Base-by-base conservation (phyloP, 805 yeast species). In the Metschnikowia picachoensis region DNA sequence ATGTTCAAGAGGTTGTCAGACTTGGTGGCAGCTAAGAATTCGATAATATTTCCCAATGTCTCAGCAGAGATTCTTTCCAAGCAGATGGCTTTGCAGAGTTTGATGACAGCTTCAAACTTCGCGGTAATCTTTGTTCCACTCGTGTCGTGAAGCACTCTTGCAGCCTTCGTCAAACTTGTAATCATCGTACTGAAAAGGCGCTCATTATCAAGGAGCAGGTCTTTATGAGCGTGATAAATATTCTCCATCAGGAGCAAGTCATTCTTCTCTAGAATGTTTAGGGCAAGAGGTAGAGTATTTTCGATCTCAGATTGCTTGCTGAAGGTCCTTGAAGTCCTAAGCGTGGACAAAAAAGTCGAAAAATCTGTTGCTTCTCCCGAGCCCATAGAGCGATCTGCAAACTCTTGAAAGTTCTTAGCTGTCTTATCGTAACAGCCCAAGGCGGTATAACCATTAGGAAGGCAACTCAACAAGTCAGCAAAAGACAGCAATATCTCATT, bases 1-100 rank as follows among this genome's bases (percentile, higher is more conserved):
- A 66, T 45, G 39, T 59, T 59, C 46, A 69, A 56, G 5, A 56
- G 37, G 5, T 58, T 60, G 9, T 41, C 52, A 8, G 65, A 59
- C 16, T 60, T 51, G 13, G 49, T 51, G 1, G 47, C 35, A 0
- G 69, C 52, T 43, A 70, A 58, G 13, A 68, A 55, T 27, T 57
- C 46, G 30, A 70, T 57, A 2, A 69, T 40, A 10, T 48, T 48
- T 8, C 41, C 31, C 34, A 71, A 59, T 27, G 64, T 62, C 8
- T 48, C 50, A 4, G 57, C 51, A 1, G 63, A 53, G 16, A 70
- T 43, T 13, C 46, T 39, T 12, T 46, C 53, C 37, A 61, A 42
- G 3, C 50, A 44, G 3, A 59, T 43, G 11, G 56, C 37, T 35
- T 60, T 58, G 46, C 66, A 60, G 28, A 65, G 56, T 39, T 56